Evolutionary conservation across 257 asterid species (phyloP).

Genomic region (Nicotiana undulata): DNA sequence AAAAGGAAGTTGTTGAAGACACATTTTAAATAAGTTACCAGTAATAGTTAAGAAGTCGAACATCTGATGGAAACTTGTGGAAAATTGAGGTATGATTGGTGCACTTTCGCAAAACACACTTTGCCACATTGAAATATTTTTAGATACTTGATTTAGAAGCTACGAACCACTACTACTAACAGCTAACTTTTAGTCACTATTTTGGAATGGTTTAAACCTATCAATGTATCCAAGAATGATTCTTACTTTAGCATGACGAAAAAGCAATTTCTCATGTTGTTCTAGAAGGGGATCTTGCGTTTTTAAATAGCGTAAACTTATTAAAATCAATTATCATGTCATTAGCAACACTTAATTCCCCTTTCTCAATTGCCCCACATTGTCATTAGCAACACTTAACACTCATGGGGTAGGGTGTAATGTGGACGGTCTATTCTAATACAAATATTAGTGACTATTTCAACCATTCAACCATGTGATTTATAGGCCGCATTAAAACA

Average conservation of each 20-base stretch:
- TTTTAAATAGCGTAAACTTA: background rate
- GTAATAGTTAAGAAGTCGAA: background rate
- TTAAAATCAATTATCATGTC: background rate
- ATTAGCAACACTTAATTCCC: background rate
- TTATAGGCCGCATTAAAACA: no score
- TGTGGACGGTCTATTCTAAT: no score
- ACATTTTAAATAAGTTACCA: background rate
- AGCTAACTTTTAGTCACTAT: background rate
- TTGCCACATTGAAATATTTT: background rate
- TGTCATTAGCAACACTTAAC: no score
- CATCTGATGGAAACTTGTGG: background rate
- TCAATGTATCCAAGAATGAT: background rate
- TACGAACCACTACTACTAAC: conserved; percentile 10
- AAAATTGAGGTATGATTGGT: background rate
- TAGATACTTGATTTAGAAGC: conserved; percentile 6
- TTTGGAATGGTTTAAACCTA: background rate
- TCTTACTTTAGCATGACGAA: conserved; percentile 7
- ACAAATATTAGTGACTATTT: no score
- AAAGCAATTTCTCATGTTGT: background rate
- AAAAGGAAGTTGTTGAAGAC: background rate
- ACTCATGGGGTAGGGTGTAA: no score
- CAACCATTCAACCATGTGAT: rapidly evolving
- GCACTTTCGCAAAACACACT: background rate
- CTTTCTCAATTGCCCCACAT: no score
- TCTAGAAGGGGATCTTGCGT: background rate